Evolutionary conservation across 2,329 filamentous ascomycete species (phyloP).

Genomic region (Hymenoscyphus scutula): DNA sequence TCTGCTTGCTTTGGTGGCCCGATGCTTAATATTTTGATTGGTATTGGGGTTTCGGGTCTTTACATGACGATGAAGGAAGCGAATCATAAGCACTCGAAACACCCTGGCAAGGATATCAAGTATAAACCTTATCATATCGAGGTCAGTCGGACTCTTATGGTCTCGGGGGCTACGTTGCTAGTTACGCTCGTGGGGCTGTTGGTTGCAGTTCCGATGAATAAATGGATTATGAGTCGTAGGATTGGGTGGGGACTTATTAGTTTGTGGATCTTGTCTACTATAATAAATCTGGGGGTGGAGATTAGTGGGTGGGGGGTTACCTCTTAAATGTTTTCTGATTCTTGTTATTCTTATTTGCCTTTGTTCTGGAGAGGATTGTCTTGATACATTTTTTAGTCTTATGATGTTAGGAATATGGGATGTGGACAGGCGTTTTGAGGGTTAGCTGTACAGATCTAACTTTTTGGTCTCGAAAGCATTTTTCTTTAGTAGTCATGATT

Average conservation of each 20-base stretch:
- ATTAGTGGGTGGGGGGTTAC: slow-evolving; percentile 48
- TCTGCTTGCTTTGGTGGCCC: slow-evolving; percentile 97
- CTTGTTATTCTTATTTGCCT: background rate
- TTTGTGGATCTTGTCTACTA: slow-evolving; percentile 78
- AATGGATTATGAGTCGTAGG: slow-evolving; percentile 78
- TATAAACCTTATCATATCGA: slow-evolving; percentile 81
- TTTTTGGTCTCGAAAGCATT: background rate
- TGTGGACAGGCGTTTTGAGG: background rate
- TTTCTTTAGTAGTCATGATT: background rate
- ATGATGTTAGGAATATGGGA: background rate
- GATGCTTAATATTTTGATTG: slow-evolving; percentile 94
- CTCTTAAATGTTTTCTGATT: too few relatives aligned
- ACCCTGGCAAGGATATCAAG: slow-evolving; percentile 61
- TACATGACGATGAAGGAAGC: slow-evolving; percentile 79
- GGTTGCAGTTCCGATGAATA: slow-evolving; percentile 77
- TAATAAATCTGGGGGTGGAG: slow-evolving; percentile 80
- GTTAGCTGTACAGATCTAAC: background rate
- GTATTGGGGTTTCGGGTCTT: slow-evolving; percentile 85
- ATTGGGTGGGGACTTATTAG: slow-evolving; percentile 79
- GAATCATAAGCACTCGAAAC: slow-evolving; percentile 61
- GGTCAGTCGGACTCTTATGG: slow-evolving; percentile 79
- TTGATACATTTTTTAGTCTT: background rate
- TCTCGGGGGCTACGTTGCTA: slow-evolving; percentile 81
- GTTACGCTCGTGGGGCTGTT: slow-evolving; percentile 76
- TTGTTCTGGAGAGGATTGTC: too few relatives aligned